Evolutionary conservation across 2,329 filamentous ascomycete genomes (phyloP), one percentile per base, ranked within the genome.

Genomic region (Ascochyta fabae): DNA sequence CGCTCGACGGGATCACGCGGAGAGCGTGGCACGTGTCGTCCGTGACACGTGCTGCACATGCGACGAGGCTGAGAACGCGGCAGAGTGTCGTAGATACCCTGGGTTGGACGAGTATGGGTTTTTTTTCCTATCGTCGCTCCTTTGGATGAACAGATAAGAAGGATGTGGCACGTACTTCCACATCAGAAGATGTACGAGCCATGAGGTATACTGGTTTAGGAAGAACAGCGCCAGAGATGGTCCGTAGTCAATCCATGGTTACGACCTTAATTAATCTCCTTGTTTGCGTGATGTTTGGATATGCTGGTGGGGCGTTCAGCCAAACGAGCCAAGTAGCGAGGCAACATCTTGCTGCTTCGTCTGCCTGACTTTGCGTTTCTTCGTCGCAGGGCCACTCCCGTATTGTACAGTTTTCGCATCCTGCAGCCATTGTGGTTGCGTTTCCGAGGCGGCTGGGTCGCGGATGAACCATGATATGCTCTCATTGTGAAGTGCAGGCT

Each of bases 321-420:
- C 34, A 49, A 66, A 67, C 6, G 13, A 29, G 19, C 45, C 59
- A 8, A 67, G 48, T 19, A 67, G 7, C 1, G 51, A 56, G 3
- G 54, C 58, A 22, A 66, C 53, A 40, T 66, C 61, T 26, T 43
- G 41, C 24, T 56, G 40, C 45, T 58, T 66, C n/a, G 42, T 48
- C 10, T 34, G 38, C 7, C 56, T 54, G 7, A 67, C 22, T 47
- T 52, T 65, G 15, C 52, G 58, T 47, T 49, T 65, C 51, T 64
- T 65, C 10, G 23, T 56, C n/a, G 13, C 35, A 4, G 15, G 23
- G 1, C 16, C 22, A 4, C 15, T 26, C 3, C 8, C 19, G 8
- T 29, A 19, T 3, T 15, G 31, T 3, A 10, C 1, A 12, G 10
- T 3, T 19, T 2, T 19, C 3, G 24, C 26, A 3, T 24, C 34